Evolutionary conservation across 2,329 filamentous ascomycete species (phyloP).

Genomic region (Ascochyta pisi): DNA sequence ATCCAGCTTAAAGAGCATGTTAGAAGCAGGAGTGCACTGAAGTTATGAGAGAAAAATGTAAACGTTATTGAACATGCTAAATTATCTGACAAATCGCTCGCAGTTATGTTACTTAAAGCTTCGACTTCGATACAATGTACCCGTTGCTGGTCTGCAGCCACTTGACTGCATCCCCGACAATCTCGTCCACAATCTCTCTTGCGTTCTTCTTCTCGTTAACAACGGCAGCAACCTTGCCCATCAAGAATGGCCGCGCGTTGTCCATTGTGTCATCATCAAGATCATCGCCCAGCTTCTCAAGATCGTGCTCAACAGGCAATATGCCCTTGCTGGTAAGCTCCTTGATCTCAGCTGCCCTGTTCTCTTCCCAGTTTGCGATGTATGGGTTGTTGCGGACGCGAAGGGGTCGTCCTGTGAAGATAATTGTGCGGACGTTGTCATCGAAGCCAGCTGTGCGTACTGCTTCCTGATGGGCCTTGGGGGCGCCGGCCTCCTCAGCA

Average conservation of each 20-base stretch:
- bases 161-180: conserved; percentile 80
- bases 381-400: conserved; percentile 94
- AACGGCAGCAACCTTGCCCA: conserved; percentile 96
- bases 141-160: conserved; percentile 73
- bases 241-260: conserved; percentile 87
- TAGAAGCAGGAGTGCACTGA: neutral
- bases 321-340: conserved; percentile 86
- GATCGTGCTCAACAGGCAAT: conserved; percentile 92
- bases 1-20: neutral
- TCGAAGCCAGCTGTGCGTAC: conserved; percentile 91
- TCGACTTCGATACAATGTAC: conserved; percentile 57
- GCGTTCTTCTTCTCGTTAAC: conserved; percentile 92
- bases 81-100: neutral
- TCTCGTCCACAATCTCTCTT: conserved; percentile 92
- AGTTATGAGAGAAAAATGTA: neutral
- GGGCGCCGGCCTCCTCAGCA: conserved; percentile 90
- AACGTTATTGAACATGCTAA: neutral
- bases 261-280: conserved; percentile 85
- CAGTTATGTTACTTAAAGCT: conserved; percentile 32
- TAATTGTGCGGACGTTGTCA: conserved; percentile 95
- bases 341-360: conserved; percentile 89
- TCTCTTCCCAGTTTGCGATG: conserved; percentile 94
- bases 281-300: conserved; percentile 77
- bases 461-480: conserved; percentile 92
- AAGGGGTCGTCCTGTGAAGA: conserved; percentile 96